Percentiles rank a stretch among this genome's conserved stretches.
Conservation (phyloP, 2,329 filamentous ascomycete genomes). For the Microsporum ferrugineum region DNA sequence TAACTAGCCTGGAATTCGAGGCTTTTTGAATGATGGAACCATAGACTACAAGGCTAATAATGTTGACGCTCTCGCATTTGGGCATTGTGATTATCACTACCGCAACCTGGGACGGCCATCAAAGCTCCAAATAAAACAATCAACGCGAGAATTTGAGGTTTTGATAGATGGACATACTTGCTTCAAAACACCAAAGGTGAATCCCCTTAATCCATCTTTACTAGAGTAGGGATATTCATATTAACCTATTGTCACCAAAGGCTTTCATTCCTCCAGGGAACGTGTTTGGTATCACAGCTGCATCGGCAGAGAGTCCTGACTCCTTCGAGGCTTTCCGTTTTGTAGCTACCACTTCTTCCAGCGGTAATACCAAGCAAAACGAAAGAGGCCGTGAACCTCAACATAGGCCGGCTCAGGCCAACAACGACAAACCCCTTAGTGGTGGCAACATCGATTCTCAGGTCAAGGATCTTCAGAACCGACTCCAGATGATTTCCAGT, state of each 20-base stretch:
- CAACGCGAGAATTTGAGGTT: constrained; percentile 57
- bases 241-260: constrained; percentile 26
- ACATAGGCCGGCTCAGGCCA: constrained; percentile 24
- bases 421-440: constrained; percentile 21
- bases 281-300: constrained; percentile 74
- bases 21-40: constrained; percentile 84
- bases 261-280: constrained; percentile 70
- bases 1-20: constrained; percentile 62
- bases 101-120: constrained; percentile 81
- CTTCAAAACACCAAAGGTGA: constrained; percentile 63
- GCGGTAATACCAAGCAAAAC: constrained; percentile 19
- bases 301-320: constrained; percentile 81
- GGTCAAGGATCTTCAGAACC: constrained; percentile 75
- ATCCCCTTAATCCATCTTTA: neutral
- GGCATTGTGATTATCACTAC: constrained; percentile 82
- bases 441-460: constrained; percentile 35
- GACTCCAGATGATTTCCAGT: constrained; percentile 53
- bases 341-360: constrained; percentile 46
- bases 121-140: constrained; percentile 63
- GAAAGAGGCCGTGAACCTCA: constrained; percentile 15
- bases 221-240: neutral
- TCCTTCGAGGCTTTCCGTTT: constrained; percentile 91
- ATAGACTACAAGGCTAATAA: constrained; percentile 67
- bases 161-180: constrained; percentile 68
- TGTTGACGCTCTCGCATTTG: constrained; percentile 80